Evolutionary conservation across 2,329 filamentous ascomycete species (phyloP).

Genomic region (Fusarium liriodendri): DNA sequence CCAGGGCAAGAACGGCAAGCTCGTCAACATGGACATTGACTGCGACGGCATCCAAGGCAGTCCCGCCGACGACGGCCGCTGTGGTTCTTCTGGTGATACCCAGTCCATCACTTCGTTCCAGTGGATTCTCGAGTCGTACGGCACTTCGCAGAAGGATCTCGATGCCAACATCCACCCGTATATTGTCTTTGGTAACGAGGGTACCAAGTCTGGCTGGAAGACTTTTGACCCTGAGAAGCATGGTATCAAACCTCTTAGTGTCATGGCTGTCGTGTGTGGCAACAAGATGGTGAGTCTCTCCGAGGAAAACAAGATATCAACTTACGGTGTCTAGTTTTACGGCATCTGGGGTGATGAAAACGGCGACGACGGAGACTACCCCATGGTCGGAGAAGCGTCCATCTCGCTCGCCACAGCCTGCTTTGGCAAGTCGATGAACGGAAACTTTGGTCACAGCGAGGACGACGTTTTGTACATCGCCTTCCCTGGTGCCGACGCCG

Average conservation of each 20-base stretch:
- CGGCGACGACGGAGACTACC: constrained; percentile 59
- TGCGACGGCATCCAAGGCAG: constrained; percentile 63
- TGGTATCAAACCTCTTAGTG: constrained; percentile 62
- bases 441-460: constrained; percentile 65
- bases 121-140: constrained; percentile 51
- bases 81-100: constrained; percentile 56
- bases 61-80: constrained; percentile 56
- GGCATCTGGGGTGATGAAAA: constrained; percentile 73
- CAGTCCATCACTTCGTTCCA: constrained; percentile 62
- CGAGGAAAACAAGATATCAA: no score
- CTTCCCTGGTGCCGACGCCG: constrained; percentile 66
- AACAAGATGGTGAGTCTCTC: constrained; percentile 53
- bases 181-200: constrained; percentile 64
- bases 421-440: constrained; percentile 64
- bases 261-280: constrained; percentile 67
- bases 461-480: constrained; percentile 73
- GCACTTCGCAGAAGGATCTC: constrained; percentile 53
- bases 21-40: constrained; percentile 69
- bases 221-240: constrained; percentile 55
- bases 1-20: constrained; percentile 53
- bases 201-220: constrained; percentile 45
- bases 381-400: constrained; percentile 66
- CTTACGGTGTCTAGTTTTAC: constrained; percentile 57
- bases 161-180: constrained; percentile 64
- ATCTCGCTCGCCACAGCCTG: constrained; percentile 69